Evolutionary conservation across 1,284 basidiomycete genomes (phyloP), one percentile per base, ranked within the genome.

Genomic region (Microbotryum violaceum): DNA sequence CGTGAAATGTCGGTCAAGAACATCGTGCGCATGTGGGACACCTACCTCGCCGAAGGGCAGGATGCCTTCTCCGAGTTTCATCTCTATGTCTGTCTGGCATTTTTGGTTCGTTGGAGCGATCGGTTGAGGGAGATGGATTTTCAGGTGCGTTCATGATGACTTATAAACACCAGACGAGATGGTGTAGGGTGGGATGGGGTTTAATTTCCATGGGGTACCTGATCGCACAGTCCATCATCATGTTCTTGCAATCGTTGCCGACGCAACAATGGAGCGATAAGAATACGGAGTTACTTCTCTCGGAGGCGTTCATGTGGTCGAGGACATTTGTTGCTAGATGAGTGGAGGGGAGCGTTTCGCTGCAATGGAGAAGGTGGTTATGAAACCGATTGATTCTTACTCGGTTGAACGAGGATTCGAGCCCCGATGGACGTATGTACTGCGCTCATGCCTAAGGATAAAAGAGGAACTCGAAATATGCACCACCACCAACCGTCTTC

Each of bases 21-120:
- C 74, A 96, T 93, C 16, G 89, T 96, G 58, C 82, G 92, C 60
- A 97, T 97, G 92, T 97, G 92, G 92, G 92, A 97, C 75, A 96
- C 93, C 9, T 97, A 97, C 76, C 77, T 97, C 71, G 87, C 91
- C 23, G 92, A 97, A 77, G 92, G 92, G 6, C 80, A 90, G 2
- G 91, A 97, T 69, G 91, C 92, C 8, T 97, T 97, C 76, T 94
- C 91, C 14, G 90, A 96, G 74, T 97, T 96, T 73, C 92, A 97
- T 75, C 79, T 96, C 3, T 97, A 97, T 73, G 93, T 97, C 33
- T 97, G 93, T 73, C 91, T 90, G 7, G 91, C 92, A 0, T 93
- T 97, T 74, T 82, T 97, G 20, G 89, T 92, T 44, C 85, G 85
- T 67, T 97, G 91, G 87, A 91, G 89, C 70, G 86, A 91, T 58